Conservation (phyloP, 768 basidiomycete genomes). For the Tylopilus vinaceipallidus region DNA sequence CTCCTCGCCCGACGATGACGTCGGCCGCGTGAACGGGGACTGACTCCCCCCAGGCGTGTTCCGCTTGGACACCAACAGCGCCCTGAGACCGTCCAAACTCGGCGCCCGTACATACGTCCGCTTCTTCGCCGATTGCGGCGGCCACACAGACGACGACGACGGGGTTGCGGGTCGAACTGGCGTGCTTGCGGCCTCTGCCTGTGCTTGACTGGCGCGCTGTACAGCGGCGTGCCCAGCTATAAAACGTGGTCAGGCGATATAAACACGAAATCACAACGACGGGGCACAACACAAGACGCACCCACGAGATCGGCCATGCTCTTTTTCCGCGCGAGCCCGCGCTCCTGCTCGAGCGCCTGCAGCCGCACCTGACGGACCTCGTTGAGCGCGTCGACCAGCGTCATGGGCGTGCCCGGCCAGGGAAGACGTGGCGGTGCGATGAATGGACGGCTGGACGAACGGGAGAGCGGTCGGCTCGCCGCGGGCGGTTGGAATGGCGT, state of each 20-base stretch:
- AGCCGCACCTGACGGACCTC: constrained; percentile 13
- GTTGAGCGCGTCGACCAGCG: constrained; percentile 24
- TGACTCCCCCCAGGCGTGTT: too few species aligned
- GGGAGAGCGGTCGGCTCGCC: neutral
- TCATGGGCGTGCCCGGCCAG: constrained; percentile 8
- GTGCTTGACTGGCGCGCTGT: neutral
- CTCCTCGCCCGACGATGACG: neutral
- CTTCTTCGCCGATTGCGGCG: neutral
- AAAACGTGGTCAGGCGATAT: neutral
- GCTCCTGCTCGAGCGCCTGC: constrained; percentile 3
- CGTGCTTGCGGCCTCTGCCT: neutral
- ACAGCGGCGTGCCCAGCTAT: neutral
- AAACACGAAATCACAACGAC: neutral
- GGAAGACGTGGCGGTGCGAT: constrained; percentile 27
- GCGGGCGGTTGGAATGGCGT: neutral
- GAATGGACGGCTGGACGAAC: constrained; percentile 8
- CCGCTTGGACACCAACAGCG: constrained; percentile 15
- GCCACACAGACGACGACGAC: neutral
- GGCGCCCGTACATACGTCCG: constrained; percentile 1
- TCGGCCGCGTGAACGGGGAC: too few species aligned
- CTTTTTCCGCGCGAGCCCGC: neutral
- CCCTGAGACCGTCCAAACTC: constrained; percentile 18
- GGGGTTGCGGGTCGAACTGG: constrained; percentile 1
- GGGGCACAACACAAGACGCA: too few species aligned
- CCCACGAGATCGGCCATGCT: neutral